Evolutionary conservation across 768 basidiomycete species (phyloP).

Genomic region (Tulasnella sp.): DNA sequence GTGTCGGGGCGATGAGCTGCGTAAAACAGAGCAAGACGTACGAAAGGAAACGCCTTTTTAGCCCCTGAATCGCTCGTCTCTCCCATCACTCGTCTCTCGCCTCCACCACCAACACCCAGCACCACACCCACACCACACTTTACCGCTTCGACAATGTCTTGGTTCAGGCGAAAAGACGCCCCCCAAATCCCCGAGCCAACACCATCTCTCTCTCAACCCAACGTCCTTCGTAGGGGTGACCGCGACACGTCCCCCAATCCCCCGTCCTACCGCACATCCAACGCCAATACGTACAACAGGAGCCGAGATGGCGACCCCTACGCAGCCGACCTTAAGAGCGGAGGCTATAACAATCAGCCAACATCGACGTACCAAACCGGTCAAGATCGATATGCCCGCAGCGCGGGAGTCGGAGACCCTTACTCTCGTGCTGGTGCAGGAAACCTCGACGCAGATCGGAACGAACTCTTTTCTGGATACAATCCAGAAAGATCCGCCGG

Average conservation of each 20-base stretch:
- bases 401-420: conserved; percentile 51
- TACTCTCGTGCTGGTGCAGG: conserved; percentile 57
- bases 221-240: conserved; percentile 37
- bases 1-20: neutral
- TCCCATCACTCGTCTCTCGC: neutral
- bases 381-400: conserved; percentile 41
- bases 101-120: neutral
- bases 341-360: neutral
- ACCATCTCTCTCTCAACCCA: conserved; percentile 23
- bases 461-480: conserved; percentile 72
- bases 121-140: neutral
- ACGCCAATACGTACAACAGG: conserved; percentile 59
- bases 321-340: neutral
- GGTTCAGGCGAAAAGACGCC: conserved; percentile 64
- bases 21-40: neutral
- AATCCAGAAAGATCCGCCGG: conserved; percentile 53
- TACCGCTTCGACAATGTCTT: conserved; percentile 50
- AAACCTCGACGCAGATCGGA: conserved; percentile 62
- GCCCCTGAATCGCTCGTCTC: neutral
- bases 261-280: conserved; percentile 46
- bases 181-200: conserved; percentile 61
- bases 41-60: neutral
- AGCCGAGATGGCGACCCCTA: conserved; percentile 59
- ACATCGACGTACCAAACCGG: neutral
- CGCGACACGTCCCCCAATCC: conserved; percentile 39